Conservation (phyloP, 1,139 yeast species). For the Lodderomyces oxycetoniae region DNA sequence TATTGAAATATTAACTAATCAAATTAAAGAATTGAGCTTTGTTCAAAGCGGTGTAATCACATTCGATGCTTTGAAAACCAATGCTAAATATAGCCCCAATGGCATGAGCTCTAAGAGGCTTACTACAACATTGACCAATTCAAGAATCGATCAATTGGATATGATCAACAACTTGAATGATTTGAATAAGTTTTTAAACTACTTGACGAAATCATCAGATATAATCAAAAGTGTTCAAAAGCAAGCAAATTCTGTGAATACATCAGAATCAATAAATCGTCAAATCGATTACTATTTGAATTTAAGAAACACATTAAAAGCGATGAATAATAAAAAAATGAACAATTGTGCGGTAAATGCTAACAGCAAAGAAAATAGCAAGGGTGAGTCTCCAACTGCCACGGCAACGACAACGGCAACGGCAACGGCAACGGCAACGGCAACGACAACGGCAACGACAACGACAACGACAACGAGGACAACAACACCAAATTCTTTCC, state of each 20-base stretch:
- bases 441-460: slow-evolving; percentile 6
- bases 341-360: background rate
- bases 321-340: slow-evolving; percentile 16
- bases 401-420: background rate
- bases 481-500: background rate
- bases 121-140: slow-evolving; percentile 8
- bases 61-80: slow-evolving; percentile 35
- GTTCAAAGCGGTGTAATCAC: slow-evolving; percentile 47
- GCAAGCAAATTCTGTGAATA: slow-evolving; percentile 9
- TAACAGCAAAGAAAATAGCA: slow-evolving; percentile 8
- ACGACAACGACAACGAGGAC: slow-evolving; percentile 1
- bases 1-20: slow-evolving; percentile 41
- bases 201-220: slow-evolving; percentile 36
- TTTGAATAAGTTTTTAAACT: slow-evolving; percentile 40
- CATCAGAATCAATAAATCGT: slow-evolving; percentile 21
- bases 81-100: slow-evolving; percentile 5
- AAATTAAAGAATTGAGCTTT: slow-evolving; percentile 42
- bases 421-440: background rate
- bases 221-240: slow-evolving; percentile 40
- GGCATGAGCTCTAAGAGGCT: slow-evolving; percentile 4
- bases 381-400: background rate
- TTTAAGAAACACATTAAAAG: slow-evolving; percentile 23
- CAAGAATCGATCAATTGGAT: slow-evolving; percentile 35
- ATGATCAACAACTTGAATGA: slow-evolving; percentile 40
- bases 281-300: slow-evolving; percentile 37